Percentiles rank a stretch among this genome's conserved stretches.
These are phyloP conservation scores for Pseudonitzschia delicatissima DNA, from an alignment of 108 stramenopile species.

Conservation along the genomic window DNA sequence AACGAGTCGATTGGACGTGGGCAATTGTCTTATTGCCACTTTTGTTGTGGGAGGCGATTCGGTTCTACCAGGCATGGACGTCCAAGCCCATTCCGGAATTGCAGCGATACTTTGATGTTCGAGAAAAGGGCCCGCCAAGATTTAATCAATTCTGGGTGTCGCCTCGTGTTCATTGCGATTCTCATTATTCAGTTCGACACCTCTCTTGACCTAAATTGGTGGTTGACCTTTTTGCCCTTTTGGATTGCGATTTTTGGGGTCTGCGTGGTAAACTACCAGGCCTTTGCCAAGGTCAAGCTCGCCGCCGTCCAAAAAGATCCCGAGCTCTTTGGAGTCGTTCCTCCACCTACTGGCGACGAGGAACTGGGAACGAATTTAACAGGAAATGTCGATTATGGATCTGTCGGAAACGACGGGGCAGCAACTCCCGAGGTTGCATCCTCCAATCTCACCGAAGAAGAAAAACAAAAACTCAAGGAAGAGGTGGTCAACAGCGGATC, in stretches of 20 bases:
- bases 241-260: constrained; percentile 54
- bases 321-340: constrained; percentile 37
- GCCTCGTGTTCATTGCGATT: constrained; percentile 55
- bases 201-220: constrained; percentile 71
- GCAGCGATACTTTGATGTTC: constrained; percentile 77
- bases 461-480: constrained; percentile 74
- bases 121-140: constrained; percentile 74
- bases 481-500: constrained; percentile 65
- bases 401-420: constrained; percentile 45
- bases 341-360: constrained; percentile 27
- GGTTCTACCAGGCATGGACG: too few relatives aligned
- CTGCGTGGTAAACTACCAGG: constrained; percentile 55
- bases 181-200: constrained; percentile 66
- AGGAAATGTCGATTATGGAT: constrained; percentile 44
- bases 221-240: constrained; percentile 81
- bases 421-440: constrained; percentile 29
- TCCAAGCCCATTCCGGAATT: constrained; percentile 58
- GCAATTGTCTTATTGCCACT: constrained; percentile 69
- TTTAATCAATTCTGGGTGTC: constrained; percentile 54
- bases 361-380: constrained; percentile 13
- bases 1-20: constrained; percentile 45
- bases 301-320: constrained; percentile 68
- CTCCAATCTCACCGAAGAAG: constrained; percentile 60
- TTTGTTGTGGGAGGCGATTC: constrained; percentile 67
- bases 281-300: constrained; percentile 58